Conservation (phyloP, 495 filamentous ascomycete species). For the Astrothelium macrocarpum region DNA sequence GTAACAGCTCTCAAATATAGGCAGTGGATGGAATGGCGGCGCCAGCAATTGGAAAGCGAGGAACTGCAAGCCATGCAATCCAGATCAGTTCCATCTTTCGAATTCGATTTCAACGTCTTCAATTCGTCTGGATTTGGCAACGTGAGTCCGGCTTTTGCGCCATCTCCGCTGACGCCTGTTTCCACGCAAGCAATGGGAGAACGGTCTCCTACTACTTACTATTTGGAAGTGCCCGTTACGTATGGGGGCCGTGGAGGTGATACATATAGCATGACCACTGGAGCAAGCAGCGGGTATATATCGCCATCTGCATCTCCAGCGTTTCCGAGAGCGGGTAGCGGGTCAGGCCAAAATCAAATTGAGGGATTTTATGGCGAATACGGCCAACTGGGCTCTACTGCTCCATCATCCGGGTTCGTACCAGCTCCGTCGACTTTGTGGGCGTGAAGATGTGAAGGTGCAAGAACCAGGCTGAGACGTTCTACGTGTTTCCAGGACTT, state of each 20-base stretch:
- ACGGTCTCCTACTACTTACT: background rate
- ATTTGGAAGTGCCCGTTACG: background rate
- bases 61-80: constrained; percentile 14
- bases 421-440: constrained; percentile 1
- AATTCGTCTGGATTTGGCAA: constrained; percentile 26
- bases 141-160: constrained; percentile 34
- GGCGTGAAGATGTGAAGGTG: constrained; percentile 2
- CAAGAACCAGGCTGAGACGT: background rate
- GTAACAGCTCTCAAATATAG: constrained; percentile 25
- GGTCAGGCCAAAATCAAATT: background rate
- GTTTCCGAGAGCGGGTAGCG: background rate
- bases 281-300: background rate
- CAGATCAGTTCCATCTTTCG: constrained; percentile 18
- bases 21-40: constrained; percentile 19
- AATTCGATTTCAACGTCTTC: constrained; percentile 25
- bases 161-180: constrained; percentile 22
- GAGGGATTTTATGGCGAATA: background rate
- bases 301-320: background rate
- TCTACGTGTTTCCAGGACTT: constrained; percentile 1
- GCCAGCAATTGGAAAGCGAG: constrained; percentile 21
- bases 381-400: background rate
- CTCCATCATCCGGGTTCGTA: constrained; percentile 6
- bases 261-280: background rate
- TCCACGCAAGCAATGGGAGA: background rate
- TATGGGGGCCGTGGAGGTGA: background rate